A percentile compares a stretch with the other conserved stretches of the same genome.
These are phyloP conservation scores for Furcasterigmium furcatum DNA, from an alignment of 2,329 filamentous ascomycete genomes.

Conservation along the genomic window DNA sequence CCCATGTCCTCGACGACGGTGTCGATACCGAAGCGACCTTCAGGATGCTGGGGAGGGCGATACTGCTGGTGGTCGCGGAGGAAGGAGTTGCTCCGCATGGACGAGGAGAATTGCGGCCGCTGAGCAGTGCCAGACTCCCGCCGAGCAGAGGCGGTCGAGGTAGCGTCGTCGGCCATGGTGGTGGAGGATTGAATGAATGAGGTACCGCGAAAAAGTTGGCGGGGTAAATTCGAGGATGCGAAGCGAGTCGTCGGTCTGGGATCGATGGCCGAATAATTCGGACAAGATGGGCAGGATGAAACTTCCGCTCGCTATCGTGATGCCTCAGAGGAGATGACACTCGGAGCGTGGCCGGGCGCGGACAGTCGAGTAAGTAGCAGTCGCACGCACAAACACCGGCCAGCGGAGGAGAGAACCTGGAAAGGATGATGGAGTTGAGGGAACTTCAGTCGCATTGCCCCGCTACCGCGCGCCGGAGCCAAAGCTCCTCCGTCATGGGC, in stretches of 20 bases:
- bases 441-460: not conserved
- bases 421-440: not conserved
- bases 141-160: slow-evolving; percentile 16
- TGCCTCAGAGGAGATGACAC: too few relatives aligned
- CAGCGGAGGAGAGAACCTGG: not conserved
- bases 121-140: slow-evolving; percentile 20
- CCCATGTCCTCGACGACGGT: slow-evolving; percentile 58
- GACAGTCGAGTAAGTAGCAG: too few relatives aligned
- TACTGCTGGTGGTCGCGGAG: slow-evolving; percentile 63
- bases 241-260: too few relatives aligned
- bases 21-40: slow-evolving; percentile 60
- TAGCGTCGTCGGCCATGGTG: slow-evolving; percentile 26
- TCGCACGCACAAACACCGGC: not conserved
- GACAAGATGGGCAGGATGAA: too few relatives aligned
- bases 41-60: slow-evolving; percentile 50
- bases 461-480: not conserved
- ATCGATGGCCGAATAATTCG: too few relatives aligned
- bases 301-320: too few relatives aligned
- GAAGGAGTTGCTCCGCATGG: slow-evolving; percentile 59
- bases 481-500: not conserved
- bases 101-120: slow-evolving; percentile 45
- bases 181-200: not conserved
- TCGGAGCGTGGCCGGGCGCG: too few relatives aligned
- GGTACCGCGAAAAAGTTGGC: not conserved
- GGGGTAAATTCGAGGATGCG: not conserved